Evolutionary conservation across 1,139 yeast species (phyloP).

Genomic region (Blastobotrys malaysiensis): DNA sequence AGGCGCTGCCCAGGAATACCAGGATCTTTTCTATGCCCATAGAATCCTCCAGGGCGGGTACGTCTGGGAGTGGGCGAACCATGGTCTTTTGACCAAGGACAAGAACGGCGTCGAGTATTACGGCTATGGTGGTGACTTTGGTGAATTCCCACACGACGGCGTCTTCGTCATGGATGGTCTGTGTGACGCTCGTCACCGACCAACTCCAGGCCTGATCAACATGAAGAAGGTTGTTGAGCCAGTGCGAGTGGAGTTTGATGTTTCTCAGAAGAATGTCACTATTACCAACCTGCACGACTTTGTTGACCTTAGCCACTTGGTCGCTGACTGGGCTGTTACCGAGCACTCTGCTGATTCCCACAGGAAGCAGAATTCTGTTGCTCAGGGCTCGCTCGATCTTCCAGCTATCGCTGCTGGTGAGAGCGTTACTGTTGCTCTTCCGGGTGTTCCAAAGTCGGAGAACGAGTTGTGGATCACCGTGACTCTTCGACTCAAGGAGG

Average conservation of each 20-base stretch:
- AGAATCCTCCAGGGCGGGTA: slow-evolving; percentile 35
- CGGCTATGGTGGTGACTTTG: slow-evolving; percentile 37
- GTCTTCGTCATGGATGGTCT: slow-evolving; percentile 36
- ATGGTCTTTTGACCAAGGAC: slow-evolving; percentile 26
- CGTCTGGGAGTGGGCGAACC: slow-evolving; percentile 40
- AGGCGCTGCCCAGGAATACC: slow-evolving; percentile 32
- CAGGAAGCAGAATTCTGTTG: slow-evolving; percentile 1
- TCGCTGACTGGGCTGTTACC: slow-evolving; percentile 11
- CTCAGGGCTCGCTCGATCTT: slow-evolving; percentile 10
- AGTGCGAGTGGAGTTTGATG: slow-evolving; percentile 11
- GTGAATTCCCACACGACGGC: slow-evolving; percentile 34
- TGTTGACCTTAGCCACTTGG: slow-evolving; percentile 13
- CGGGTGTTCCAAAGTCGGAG: background rate
- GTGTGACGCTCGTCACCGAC: slow-evolving; percentile 29
- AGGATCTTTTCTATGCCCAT: slow-evolving; percentile 30
- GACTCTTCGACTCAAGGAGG: slow-evolving; percentile 13
- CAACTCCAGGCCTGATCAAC: slow-evolving; percentile 34
- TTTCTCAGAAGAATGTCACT: slow-evolving; percentile 6
- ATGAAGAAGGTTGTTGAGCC: slow-evolving; percentile 33
- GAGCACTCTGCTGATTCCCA: slow-evolving; percentile 1
- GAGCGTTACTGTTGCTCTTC: background rate
- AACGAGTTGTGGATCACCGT: slow-evolving; percentile 17
- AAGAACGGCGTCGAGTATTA: slow-evolving; percentile 18
- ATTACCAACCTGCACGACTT: slow-evolving; percentile 18
- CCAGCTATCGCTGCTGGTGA: slow-evolving; percentile 11